Base-by-base conservation (phyloP, 2,329 filamentous ascomycete genomes). In the Cladophialophora yegresii region DNA sequence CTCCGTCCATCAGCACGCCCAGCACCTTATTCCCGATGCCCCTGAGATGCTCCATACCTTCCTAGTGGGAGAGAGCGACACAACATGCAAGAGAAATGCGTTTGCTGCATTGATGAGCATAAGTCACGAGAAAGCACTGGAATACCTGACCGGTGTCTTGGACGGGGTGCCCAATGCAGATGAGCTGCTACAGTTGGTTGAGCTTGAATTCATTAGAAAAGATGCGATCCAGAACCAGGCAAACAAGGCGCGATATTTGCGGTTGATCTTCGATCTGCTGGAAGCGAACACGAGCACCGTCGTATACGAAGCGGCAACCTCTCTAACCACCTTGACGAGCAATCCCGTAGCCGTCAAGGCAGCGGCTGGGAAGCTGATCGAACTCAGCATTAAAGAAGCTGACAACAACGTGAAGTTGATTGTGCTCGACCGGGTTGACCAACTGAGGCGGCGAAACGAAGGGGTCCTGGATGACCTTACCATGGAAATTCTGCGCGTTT, bases 401-500 rank as follows among this genome's bases (percentile, higher is more conserved):
- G 95, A 99, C 77, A 99, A 99, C 82, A 99, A 99, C 75, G 95
- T 99, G 69, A 99, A 99, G 81, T 87, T 99, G 53, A 99, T 99
- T 71, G 95, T 99, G 22, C 84, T 99, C 50, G 95, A 98, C 74
- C 89, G 93, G 53, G 95, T 99, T 43, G 90, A 96, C 73, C 89
- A 93, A 73, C 78, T 97, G 67, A 86, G 93, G 71, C 88, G 89
- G 75, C 91, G 91, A 78, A 96, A 96, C 71, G 91, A 95, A 74
- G 93, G 93, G 58, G 87, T 98, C 22, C 79, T 99, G 63, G 93
- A 98, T 74, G 95, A 99, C 73, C 80, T 98, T 55, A 92, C 91
- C 4, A 98, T 99, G 95, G 95, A 99, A 77, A 93, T 98, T 61
- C 83, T 99, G 53, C 91, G 95, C 61, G 95, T 97, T 20, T 84